Conservation (phyloP, 192 early-diverging fungal genomes). For the Chytriomyces sp. region DNA sequence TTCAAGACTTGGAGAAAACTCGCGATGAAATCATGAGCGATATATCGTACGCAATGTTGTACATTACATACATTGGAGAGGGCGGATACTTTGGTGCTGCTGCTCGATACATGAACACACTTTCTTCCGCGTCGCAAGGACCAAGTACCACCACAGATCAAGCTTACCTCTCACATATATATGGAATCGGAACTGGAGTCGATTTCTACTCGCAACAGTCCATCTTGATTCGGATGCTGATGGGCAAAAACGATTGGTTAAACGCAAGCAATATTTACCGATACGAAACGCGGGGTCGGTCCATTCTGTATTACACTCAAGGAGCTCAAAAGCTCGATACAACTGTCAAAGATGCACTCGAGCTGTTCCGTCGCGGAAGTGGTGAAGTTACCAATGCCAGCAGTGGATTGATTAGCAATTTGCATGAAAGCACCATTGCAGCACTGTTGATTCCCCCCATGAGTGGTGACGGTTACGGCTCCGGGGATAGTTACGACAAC, state of each 20-base stretch:
- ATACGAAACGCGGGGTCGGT: neutral
- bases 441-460: neutral
- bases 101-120: neutral
- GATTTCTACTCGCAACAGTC: slow-evolving; percentile 41
- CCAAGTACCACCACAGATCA: neutral
- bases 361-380: slow-evolving; percentile 2
- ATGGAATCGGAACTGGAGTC: slow-evolving; percentile 25
- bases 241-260: slow-evolving; percentile 44
- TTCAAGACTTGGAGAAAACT: slow-evolving; percentile 12
- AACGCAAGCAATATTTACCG: slow-evolving; percentile 19
- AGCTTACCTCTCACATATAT: slow-evolving; percentile 7
- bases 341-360: slow-evolving; percentile 16
- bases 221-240: slow-evolving; percentile 27
- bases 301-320: neutral
- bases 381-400: neutral
- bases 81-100: slow-evolving; percentile 3
- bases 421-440: slow-evolving; percentile 1
- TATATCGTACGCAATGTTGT: slow-evolving; percentile 7
- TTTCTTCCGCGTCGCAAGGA: neutral
- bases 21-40: slow-evolving; percentile 3
- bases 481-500: too few relatives aligned
- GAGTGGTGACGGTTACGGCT: neutral
- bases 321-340: slow-evolving; percentile 26
- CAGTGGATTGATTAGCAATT: neutral
- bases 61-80: slow-evolving; percentile 2